phyloP scores from a whole-genome alignment of 371 early-diverging fungal species.

The Polyrhizophydium stewartii region DNA sequence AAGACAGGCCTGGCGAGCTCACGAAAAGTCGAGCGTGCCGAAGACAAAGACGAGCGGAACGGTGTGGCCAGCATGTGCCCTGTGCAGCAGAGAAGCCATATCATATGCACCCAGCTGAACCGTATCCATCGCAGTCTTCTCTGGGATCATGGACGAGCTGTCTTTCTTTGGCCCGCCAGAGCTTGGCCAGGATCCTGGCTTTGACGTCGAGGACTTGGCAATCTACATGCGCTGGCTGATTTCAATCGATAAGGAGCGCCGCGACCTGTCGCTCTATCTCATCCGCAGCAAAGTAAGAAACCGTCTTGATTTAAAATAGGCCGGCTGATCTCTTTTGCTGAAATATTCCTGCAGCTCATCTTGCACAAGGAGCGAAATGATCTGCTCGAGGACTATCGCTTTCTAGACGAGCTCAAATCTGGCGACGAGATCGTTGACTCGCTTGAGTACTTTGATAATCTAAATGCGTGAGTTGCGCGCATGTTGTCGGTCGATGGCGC shows the following conservation, averaged over 20 bases:
- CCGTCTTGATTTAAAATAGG: no score
- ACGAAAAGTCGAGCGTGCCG: slow-evolving; percentile 7
- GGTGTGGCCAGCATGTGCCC: no score
- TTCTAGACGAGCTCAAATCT: slow-evolving; percentile 26
- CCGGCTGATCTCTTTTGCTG: neutral
- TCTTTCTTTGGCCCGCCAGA: slow-evolving; percentile 9
- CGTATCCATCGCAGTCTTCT: no score
- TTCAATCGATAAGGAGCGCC: slow-evolving; percentile 5
- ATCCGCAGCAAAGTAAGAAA: slow-evolving; percentile 24
- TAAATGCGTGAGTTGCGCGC: neutral
- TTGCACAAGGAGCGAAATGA: slow-evolving; percentile 27
- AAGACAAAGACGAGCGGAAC: neutral
- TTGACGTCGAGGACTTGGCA: slow-evolving; percentile 31
- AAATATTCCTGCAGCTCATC: neutral
- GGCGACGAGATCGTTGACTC: slow-evolving; percentile 22
- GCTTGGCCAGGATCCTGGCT: slow-evolving; percentile 21
- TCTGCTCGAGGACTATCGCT: slow-evolving; percentile 35
- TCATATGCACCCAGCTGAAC: no score
- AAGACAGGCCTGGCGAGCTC: neutral
- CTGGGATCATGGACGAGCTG: neutral
- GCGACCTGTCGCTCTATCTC: slow-evolving; percentile 28
- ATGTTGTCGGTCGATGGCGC: no score
- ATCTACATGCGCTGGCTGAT: slow-evolving; percentile 33
- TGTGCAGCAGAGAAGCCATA: no score
- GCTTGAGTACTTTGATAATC: neutral